Evolutionary conservation across 441 rosid genomes (phyloP), one percentile per base, ranked within the genome.

Genomic region (Eutrema salsugineum): DNA sequence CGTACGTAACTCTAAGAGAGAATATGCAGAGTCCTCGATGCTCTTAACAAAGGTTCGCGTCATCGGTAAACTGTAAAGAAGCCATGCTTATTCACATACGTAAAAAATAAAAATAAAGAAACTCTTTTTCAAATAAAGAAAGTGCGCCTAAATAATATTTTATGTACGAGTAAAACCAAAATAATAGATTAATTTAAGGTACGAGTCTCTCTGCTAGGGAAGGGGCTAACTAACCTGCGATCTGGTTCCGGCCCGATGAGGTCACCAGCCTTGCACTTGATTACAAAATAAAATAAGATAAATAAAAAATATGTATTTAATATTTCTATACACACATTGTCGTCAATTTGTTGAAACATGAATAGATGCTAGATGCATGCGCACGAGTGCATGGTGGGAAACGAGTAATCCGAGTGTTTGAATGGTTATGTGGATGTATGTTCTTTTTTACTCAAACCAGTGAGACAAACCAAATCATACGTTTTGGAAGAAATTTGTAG

Each of bases 21-120:
- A 38, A 38, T 53, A 71, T 51, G 69, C 55, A 42, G 53, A 39
- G 38, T 43, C 56, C 8, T 55, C 22, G 36, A 63, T 72, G 64
- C 70, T 44, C 22, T 55, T 72, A 64, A 64, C 49, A 64, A 55
- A 58, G 50, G 43, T 60, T 60, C 30, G 27, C 30, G 4, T 2
- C 39, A 38, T 47, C 30, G 47, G 38, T 56, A 40, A 12, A 44
- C 27, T 57, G 14, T 44, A 40, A 9, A 33, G 24, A 27, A 66
- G 35, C 50, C 61, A 38, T 24, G 4, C 6, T 12, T 35, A 5
- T 24, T 39, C 3, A 66, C 57, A 47, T 24, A 47, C 10, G 20
- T 47, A 35, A 6, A 17, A 19, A 15, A 44, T 3, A 49, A n/a
- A n/a, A n/a, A n/a, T n/a, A n/a, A n/a, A n/a, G n/a, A n/a, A n/a